Percentiles rank a stretch among this genome's conserved stretches.
These are phyloP conservation scores for Margaritispora aquatica DNA, from an alignment of 495 filamentous ascomycete genomes.

Conservation along the genomic window DNA sequence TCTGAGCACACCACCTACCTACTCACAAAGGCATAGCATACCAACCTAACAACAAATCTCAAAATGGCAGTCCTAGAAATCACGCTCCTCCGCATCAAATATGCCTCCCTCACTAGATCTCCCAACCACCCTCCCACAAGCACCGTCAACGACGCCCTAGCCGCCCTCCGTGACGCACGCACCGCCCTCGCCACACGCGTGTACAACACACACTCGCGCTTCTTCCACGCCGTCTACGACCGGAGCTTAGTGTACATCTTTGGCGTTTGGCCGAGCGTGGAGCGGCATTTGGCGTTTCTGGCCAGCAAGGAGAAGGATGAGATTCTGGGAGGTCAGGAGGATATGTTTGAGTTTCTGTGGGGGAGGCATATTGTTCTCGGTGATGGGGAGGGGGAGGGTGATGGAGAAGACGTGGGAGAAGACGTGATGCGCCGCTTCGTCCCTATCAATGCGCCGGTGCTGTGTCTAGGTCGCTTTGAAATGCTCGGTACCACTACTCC, in stretches of 20 bases:
- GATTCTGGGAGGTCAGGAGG: slow-evolving; percentile 1
- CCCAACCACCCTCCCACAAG: background rate
- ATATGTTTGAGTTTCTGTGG: slow-evolving; percentile 3
- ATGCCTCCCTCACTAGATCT: background rate
- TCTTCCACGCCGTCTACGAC: slow-evolving; percentile 12
- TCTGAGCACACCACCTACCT: background rate
- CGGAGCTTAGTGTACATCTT: slow-evolving; percentile 5
- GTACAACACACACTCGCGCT: slow-evolving; percentile 6
- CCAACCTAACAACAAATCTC: background rate
- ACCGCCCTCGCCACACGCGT: background rate
- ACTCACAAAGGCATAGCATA: background rate
- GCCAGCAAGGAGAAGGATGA: background rate
- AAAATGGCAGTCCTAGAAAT: slow-evolving; percentile 11
- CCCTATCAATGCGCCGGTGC: slow-evolving; percentile 6
- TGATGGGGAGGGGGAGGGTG: background rate
- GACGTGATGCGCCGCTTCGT: background rate
- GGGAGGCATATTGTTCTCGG: background rate
- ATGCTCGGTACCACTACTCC: no score
- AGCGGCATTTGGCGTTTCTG: slow-evolving; percentile 3
- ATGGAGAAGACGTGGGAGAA: background rate
- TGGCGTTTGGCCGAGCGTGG: slow-evolving; percentile 3
- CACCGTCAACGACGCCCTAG: no score
- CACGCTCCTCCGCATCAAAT: background rate
- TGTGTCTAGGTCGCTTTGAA: slow-evolving; percentile 4
- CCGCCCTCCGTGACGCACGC: background rate